Evolutionary conservation across 1,139 yeast species (phyloP), one percentile per base, ranked within the genome.

Genomic region (Geotrichum macrosporum): DNA sequence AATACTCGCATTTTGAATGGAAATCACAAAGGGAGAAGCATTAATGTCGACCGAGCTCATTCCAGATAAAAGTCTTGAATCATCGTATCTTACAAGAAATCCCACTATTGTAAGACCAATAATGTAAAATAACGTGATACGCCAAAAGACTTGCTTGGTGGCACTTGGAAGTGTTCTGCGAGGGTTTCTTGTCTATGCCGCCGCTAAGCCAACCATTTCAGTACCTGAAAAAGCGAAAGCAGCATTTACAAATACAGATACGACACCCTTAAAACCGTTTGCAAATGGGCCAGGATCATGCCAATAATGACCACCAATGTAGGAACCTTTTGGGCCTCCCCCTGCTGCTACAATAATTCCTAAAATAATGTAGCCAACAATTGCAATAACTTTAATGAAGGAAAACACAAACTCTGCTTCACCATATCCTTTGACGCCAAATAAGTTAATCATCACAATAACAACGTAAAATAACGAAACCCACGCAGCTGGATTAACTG

Each of bases 151-250:
- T 59, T 79, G 83, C 63, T 76, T 75, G 35, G 82, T 78, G 37
- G 95, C 94, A 55, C 72, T 73, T 44, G 94, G 94, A 46, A 85
- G 69, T 29, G 84, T 54, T 70, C 71, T 50, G 84, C 86, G 52
- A 78, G 73, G 37, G 81, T 71, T 64, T 69, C 71, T 70, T 35
- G 76, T 65, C 55, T 75, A 78, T 30, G 80, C 80, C 21, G 80
- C 77, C 20, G 94, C 89, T 52, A 88, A 73, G 50, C 94, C 94
- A 53, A 83, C 82, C 60, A 84, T 73, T 69, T 86, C 95, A 48
- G 84, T 78, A 57, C 94, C 94, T 48, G 88, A 87, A 58, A 84
- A 84, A 2, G 95, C 81, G 68, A 87, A 88, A 1, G 96, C 94
- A 22, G 96, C 94, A 34, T 83, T 79, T 46, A 88, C 84, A 61